Evolutionary conservation across 495 filamentous ascomycete genomes (phyloP).

Genomic region (Talaromyces proteolyticus): DNA sequence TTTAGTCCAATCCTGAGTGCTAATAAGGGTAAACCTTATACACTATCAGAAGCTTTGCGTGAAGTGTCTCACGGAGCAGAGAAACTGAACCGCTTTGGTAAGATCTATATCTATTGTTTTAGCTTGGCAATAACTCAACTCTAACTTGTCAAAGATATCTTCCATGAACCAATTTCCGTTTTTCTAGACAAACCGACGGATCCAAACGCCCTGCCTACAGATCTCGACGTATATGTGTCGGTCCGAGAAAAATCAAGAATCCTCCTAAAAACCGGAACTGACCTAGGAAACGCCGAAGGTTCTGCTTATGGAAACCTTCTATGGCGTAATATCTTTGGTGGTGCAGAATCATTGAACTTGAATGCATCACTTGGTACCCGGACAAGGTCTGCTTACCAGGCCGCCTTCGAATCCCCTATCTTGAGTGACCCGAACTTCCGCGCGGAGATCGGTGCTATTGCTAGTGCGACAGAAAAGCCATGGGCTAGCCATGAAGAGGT

Average conservation of each 20-base stretch:
- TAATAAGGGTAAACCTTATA: constrained; percentile 61
- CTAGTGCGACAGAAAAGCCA: constrained; percentile 74
- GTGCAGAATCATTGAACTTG: constrained; percentile 80
- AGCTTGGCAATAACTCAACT: background rate
- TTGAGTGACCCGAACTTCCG: constrained; percentile 74
- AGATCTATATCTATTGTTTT: constrained; percentile 9
- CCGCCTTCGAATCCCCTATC: constrained; percentile 74
- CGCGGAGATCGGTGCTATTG: constrained; percentile 67
- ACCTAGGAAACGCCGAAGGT: constrained; percentile 85
- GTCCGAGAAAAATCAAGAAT: constrained; percentile 75
- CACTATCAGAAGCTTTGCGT: constrained; percentile 67
- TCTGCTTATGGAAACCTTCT: constrained; percentile 81
- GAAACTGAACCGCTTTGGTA: constrained; percentile 80
- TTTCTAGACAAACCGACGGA: constrained; percentile 69
- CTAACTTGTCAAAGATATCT: constrained; percentile 57
- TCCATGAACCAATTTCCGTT: constrained; percentile 73
- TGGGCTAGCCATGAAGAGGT: constrained; percentile 94
- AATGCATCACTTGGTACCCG: constrained; percentile 84
- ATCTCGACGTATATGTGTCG: constrained; percentile 70
- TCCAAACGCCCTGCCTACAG: constrained; percentile 55
- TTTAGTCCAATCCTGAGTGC: constrained; percentile 70
- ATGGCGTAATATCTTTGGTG: constrained; percentile 89
- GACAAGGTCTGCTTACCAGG: constrained; percentile 82
- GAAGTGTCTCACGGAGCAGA: constrained; percentile 60
- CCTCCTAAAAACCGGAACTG: constrained; percentile 84